A percentile compares a stretch with the other conserved stretches of the same genome.
Evolutionary conservation across 352 stramenopile genomes (phyloP).

Genomic region (Globisporangium canariense): DNA sequence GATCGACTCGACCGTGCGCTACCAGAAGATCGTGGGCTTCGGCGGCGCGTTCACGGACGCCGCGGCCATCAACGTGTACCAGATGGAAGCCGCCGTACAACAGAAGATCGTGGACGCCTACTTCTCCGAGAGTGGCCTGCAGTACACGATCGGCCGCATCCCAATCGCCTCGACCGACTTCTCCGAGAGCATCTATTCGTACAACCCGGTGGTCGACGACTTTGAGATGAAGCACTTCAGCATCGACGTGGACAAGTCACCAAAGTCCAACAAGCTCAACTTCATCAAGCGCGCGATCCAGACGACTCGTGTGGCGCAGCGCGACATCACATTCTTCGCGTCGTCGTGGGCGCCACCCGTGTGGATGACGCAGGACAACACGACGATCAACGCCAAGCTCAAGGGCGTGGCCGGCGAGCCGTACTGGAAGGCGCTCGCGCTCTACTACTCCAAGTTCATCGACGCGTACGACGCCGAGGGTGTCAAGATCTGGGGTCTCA

Average conservation of each 20-base stretch:
- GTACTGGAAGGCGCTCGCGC: slow-evolving; percentile 72
- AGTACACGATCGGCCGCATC: slow-evolving; percentile 83
- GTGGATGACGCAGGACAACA: slow-evolving; percentile 85
- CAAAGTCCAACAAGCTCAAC: slow-evolving; percentile 56
- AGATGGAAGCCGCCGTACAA: slow-evolving; percentile 53
- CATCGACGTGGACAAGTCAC: slow-evolving; percentile 73
- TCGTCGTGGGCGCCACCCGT: slow-evolving; percentile 79
- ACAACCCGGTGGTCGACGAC: slow-evolving; percentile 79
- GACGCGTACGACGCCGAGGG: slow-evolving; percentile 72
- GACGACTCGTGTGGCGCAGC: slow-evolving; percentile 27
- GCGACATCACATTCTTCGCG: slow-evolving; percentile 65
- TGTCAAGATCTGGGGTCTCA: slow-evolving; percentile 77
- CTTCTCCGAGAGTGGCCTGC: slow-evolving; percentile 69
- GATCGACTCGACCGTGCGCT: slow-evolving; percentile 47
- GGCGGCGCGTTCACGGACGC: slow-evolving; percentile 89
- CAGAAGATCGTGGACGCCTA: slow-evolving; percentile 75
- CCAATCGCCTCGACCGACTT: slow-evolving; percentile 88
- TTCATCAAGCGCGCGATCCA: slow-evolving; percentile 60
- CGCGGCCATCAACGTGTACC: slow-evolving; percentile 74
- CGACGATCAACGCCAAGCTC: slow-evolving; percentile 51
- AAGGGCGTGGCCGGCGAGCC: slow-evolving; percentile 47
- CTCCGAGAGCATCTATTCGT: slow-evolving; percentile 83
- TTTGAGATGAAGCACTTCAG: slow-evolving; percentile 81
- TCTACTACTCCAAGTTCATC: slow-evolving; percentile 90
- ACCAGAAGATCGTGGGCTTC: slow-evolving; percentile 86